Percentiles rank a stretch among this genome's conserved stretches.
Conservation (phyloP, 2,329 filamentous ascomycete species). For the Tolypocladium tundrense region DNA sequence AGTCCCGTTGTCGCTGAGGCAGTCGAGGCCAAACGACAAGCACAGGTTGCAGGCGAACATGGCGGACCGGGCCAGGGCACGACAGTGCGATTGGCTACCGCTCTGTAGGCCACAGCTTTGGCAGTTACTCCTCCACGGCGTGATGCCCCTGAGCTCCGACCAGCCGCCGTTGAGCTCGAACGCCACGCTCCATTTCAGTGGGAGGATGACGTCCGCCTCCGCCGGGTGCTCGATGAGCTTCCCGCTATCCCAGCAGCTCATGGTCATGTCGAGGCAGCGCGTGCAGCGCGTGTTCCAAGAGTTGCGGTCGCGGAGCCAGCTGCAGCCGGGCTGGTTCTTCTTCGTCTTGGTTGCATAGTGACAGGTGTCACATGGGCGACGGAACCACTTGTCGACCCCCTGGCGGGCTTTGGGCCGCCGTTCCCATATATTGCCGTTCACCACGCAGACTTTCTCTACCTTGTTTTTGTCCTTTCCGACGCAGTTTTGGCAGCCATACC, state of each 20-base stretch:
- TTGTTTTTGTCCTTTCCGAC: neutral
- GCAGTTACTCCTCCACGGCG: conserved; percentile 9
- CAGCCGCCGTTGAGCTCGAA: conserved; percentile 7
- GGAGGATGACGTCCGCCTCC: neutral
- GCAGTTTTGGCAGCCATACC: conserved; percentile 10
- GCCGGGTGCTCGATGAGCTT: conserved; percentile 4
- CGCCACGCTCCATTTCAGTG: conserved; percentile 6
- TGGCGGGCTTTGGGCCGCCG: conserved; percentile 8
- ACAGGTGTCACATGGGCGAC: conserved; percentile 14
- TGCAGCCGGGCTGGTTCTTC: conserved; percentile 6
- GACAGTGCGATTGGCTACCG: conserved; percentile 8
- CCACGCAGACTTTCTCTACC: neutral
- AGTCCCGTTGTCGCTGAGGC: conserved; percentile 5
- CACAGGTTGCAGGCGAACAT: conserved; percentile 15
- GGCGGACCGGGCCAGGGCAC: conserved; percentile 4
- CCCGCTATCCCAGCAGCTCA: conserved; percentile 11
- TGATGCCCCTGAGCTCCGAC: conserved; percentile 7
- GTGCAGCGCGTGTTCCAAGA: conserved; percentile 12
- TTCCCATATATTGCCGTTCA: conserved; percentile 4
- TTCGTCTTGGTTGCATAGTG: conserved; percentile 1
- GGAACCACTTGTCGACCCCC: conserved; percentile 11
- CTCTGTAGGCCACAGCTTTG: conserved; percentile 4
- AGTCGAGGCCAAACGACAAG: conserved; percentile 19
- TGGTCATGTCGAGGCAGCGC: conserved; percentile 7
- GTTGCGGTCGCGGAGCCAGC: conserved; percentile 10